Conservation (phyloP, 106 monocot genomes). For the Vanilla planifolia region DNA sequence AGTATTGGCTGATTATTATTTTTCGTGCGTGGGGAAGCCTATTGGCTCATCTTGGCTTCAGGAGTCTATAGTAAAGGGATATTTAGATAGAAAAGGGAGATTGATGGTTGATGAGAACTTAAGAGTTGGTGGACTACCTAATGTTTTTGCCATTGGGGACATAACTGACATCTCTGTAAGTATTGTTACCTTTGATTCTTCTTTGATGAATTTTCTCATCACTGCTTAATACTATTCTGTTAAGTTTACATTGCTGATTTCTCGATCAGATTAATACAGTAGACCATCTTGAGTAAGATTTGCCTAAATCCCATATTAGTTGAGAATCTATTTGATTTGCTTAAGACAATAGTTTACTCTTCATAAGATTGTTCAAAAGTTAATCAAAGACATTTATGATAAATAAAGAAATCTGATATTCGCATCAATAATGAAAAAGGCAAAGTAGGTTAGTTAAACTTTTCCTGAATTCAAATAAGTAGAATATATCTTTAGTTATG, state of each 20-base stretch:
- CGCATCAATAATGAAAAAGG: not conserved
- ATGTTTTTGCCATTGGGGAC: constrained; percentile 34
- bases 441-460: not conserved
- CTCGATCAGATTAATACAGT: too few species aligned
- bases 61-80: constrained; percentile 20
- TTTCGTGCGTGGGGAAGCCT: constrained; percentile 21
- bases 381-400: not conserved
- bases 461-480: not conserved
- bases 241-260: too few species aligned
- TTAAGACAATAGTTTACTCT: not conserved
- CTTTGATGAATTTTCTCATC: too few species aligned
- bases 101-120: constrained; percentile 36
- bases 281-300: too few species aligned
- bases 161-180: constrained; percentile 36
- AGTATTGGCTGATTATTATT: constrained; percentile 21
- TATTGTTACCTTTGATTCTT: not conserved
- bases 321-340: too few species aligned
- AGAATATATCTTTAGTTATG: not conserved
- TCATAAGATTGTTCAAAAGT: too few species aligned
- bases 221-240: too few species aligned
- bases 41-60: constrained; percentile 28
- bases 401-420: not conserved
- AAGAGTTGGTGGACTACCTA: constrained; percentile 19
- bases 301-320: too few species aligned
- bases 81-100: constrained; percentile 18